phyloP scores from a whole-genome alignment of 2,329 filamentous ascomycete genomes.

The Coniochaeta pulveracea region DNA sequence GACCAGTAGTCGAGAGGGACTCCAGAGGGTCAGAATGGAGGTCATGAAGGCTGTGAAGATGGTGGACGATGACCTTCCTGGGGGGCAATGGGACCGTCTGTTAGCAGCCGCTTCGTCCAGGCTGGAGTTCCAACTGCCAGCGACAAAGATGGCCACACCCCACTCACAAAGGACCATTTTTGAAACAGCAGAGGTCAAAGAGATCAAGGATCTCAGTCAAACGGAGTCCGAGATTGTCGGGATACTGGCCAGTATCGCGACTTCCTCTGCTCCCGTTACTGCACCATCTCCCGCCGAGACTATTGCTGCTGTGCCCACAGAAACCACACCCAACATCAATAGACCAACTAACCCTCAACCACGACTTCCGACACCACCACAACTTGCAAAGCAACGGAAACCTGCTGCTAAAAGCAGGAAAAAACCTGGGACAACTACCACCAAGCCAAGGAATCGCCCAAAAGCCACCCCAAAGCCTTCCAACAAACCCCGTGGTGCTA shows the following conservation, averaged over 20 bases:
- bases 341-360: not conserved
- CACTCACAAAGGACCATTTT: too few species aligned
- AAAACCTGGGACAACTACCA: too few species aligned
- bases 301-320: not conserved
- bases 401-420: not conserved
- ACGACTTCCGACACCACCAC: not conserved
- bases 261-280: not conserved
- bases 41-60: too few species aligned
- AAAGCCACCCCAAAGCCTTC: not conserved
- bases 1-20: too few species aligned
- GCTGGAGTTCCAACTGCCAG: too few species aligned
- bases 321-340: not conserved
- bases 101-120: not conserved
- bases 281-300: not conserved
- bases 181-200: too few species aligned
- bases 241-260: not conserved
- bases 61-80: too few species aligned
- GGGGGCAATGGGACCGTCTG: not conserved
- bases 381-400: not conserved
- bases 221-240: too few species aligned
- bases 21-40: too few species aligned
- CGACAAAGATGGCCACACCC: conserved; percentile 1
- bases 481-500: not conserved
- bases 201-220: too few species aligned
- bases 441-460: too few species aligned